These are phyloP conservation scores for Calamus simplicifolius DNA, from an alignment of 176 grass and related monocot genomes.

Conservation along the genomic window DNA sequence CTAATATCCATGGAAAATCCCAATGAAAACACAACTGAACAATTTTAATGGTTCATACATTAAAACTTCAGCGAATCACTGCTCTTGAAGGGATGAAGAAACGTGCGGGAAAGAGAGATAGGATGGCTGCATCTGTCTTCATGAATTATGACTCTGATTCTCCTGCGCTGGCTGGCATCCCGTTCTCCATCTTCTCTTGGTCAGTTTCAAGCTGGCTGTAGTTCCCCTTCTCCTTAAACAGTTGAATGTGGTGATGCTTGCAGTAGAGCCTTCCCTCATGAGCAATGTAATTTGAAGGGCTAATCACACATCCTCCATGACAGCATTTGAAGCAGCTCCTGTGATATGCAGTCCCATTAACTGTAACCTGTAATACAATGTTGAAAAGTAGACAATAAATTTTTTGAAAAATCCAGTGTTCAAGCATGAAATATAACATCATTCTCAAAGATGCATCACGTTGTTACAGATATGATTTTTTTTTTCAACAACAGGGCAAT, in stretches of 20 bases:
- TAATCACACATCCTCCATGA: constrained; percentile 94
- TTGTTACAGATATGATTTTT: no score
- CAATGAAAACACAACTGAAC: no score
- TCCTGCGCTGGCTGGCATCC: constrained; percentile 15
- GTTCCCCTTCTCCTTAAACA: constrained; percentile 95
- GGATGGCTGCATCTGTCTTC: no score
- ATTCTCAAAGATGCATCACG: no score
- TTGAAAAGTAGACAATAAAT: not conserved
- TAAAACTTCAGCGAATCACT: no score
- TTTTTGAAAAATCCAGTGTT: no score
- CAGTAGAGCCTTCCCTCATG: constrained; percentile 97
- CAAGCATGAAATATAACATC: no score
- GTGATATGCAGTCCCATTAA: constrained; percentile 77
- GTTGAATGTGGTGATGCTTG: constrained; percentile 89
- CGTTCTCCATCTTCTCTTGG: constrained; percentile 31
- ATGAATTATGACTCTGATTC: constrained; percentile 41
- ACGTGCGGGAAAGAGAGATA: no score
- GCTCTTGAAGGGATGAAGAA: no score
- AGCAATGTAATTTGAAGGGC: constrained; percentile 95
- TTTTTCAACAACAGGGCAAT: no score
- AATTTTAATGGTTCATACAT: no score
- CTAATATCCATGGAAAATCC: no score
- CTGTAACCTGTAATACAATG: constrained; percentile 53
- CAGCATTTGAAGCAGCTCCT: constrained; percentile 98
- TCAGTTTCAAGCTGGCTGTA: constrained; percentile 86